A percentile compares a stretch with the other conserved stretches of the same genome.
These are phyloP conservation scores for Fusarium begoniae DNA, from an alignment of 2,329 filamentous ascomycete species.

Conservation along the genomic window DNA sequence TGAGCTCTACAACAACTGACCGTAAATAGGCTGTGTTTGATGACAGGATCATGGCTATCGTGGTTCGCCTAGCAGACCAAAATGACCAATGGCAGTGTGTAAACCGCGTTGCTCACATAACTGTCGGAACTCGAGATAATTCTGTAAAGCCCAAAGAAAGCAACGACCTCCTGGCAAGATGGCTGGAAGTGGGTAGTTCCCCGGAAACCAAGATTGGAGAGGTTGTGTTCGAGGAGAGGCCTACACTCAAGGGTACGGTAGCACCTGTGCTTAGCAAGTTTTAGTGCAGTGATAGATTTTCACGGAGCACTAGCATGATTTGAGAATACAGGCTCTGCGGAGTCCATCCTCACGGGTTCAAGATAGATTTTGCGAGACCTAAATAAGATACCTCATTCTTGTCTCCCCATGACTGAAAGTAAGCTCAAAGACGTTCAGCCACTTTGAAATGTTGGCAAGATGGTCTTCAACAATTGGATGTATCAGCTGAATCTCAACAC, in stretches of 20 bases:
- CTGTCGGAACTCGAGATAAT: conserved; percentile 80
- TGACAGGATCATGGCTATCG: conserved; percentile 87
- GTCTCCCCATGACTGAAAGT: not conserved
- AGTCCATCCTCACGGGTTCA: not conserved
- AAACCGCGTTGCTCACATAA: conserved; percentile 87
- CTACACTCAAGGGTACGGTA: conserved; percentile 58
- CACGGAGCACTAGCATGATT: not conserved
- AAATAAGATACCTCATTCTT: not conserved
- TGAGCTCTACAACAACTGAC: conserved; percentile 7
- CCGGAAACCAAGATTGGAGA: conserved; percentile 57
- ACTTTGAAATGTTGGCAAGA: not conserved
- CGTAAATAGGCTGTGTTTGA: conserved; percentile 77
- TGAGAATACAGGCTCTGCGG: not conserved
- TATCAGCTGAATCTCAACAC: not conserved
- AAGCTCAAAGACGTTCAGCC: not conserved
- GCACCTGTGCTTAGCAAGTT: conserved; percentile 60
- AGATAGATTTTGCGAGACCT: not conserved
- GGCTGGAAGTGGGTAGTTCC: conserved; percentile 69
- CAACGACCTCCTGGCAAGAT: conserved; percentile 81
- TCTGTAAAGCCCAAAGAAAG: conserved; percentile 92
- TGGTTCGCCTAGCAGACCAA: conserved; percentile 75
- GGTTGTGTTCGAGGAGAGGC: conserved; percentile 59
- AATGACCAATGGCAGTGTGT: conserved; percentile 70
- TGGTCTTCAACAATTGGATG: not conserved
- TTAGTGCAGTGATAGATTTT: not conserved